These are phyloP conservation scores for Cercophora scortea DNA, from an alignment of 495 filamentous ascomycete species.

Conservation along the genomic window DNA sequence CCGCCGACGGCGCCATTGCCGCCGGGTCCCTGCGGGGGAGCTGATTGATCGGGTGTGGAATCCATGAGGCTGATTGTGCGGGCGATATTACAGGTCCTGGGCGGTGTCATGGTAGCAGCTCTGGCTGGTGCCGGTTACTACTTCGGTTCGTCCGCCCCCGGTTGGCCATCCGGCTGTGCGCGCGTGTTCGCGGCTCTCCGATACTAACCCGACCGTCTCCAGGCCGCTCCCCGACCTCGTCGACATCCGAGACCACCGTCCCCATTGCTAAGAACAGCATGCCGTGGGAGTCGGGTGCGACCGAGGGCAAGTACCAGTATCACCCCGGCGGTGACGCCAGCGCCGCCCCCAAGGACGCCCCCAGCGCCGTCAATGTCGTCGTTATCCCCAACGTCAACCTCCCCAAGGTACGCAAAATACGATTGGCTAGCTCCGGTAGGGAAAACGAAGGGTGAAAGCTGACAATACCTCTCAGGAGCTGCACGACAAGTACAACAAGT, in stretches of 20 bases:
- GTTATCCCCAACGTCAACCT: constrained; percentile 87
- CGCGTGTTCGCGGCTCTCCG: no score
- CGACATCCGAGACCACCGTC: constrained; percentile 73
- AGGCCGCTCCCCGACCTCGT: constrained; percentile 80
- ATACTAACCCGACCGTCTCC: constrained; percentile 14
- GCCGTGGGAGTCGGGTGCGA: constrained; percentile 74
- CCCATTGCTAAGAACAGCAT: constrained; percentile 64
- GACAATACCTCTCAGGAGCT: constrained; percentile 49
- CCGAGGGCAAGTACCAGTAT: constrained; percentile 75
- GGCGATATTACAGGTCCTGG: constrained; percentile 58
- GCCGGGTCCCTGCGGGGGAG: neutral
- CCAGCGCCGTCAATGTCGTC: constrained; percentile 88
- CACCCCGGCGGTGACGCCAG: constrained; percentile 79
- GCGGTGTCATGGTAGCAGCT: constrained; percentile 84
- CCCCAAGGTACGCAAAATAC: constrained; percentile 68
- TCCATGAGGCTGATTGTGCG: constrained; percentile 11
- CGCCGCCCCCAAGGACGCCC: constrained; percentile 75
- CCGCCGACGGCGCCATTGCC: neutral
- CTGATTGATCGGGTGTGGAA: neutral
- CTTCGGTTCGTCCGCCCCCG: constrained; percentile 48
- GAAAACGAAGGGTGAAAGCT: neutral
- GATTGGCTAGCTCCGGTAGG: neutral
- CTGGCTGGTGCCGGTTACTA: constrained; percentile 84
- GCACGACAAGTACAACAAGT: constrained; percentile 98
- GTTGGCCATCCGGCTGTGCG: neutral